Evolutionary conservation across 23 red algal genomes (phyloP).

Genomic region (Agarophyton chilense): DNA sequence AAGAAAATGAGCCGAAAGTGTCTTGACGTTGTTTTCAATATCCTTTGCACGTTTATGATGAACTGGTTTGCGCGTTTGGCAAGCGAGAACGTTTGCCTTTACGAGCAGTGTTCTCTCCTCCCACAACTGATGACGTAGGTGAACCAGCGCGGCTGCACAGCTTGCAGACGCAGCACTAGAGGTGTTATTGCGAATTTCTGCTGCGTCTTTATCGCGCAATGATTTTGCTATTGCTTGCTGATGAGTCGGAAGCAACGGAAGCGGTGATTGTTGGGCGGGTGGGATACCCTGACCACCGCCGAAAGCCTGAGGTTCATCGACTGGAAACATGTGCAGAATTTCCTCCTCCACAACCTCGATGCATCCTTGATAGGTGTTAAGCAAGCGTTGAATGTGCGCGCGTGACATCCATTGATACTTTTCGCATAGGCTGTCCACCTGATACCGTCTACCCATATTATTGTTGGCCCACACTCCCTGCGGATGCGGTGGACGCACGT

Average conservation of each 20-base stretch:
- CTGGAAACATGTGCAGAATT: conserved; percentile 46
- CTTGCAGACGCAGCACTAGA: neutral
- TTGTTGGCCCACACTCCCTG: conserved; percentile 46
- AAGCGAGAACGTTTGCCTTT: neutral
- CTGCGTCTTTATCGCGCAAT: conserved; percentile 4
- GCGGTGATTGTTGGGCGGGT: neutral
- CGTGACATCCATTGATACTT: conserved; percentile 43
- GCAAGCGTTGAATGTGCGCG: neutral
- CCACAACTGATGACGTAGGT: conserved; percentile 33
- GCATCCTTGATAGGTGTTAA: conserved; percentile 38
- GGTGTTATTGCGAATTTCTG: neutral
- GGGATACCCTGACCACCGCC: neutral
- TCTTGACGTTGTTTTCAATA: conserved; percentile 11
- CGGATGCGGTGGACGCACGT: neutral
- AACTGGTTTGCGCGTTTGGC: conserved; percentile 18
- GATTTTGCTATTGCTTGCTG: conserved; percentile 32
- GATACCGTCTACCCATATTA: conserved; percentile 24
- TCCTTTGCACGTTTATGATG: neutral
- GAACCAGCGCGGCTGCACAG: neutral
- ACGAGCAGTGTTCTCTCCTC: neutral
- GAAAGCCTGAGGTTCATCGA: conserved; percentile 49
- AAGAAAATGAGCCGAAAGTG: conserved; percentile 20
- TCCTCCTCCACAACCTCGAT: conserved; percentile 55
- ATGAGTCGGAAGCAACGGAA: neutral
- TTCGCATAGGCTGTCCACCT: conserved; percentile 16